Evolutionary conservation across 2,329 filamentous ascomycete genomes (phyloP), one percentile per base, ranked within the genome.

Genomic region (Epichloe brachyelytri): DNA sequence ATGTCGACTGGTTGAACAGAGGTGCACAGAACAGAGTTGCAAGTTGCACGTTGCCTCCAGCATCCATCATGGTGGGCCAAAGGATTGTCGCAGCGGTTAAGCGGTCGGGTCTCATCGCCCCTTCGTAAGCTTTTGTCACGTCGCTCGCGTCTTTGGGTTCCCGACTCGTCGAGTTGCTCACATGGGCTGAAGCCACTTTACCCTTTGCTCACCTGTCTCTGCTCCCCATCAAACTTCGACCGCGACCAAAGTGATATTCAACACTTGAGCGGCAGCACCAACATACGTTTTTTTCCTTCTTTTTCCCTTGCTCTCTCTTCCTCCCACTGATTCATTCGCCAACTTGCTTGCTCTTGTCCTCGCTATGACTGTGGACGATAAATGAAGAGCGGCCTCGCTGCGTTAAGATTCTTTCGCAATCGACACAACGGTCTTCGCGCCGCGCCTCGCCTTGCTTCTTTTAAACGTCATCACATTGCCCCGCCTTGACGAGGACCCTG

Each of bases 311-410:
- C 26, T 6, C 14, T 14, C 45, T 14, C 12, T 17, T 39, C 12
- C 19, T 26, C 19, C 38, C 8, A 4, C 5, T 8, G 26, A 30
- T 48, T 17, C 14, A 15, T 26, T 36, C 38, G 36, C 20, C 39
- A 34, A 39, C 34, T 15, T 41, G 37, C 43, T 17, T 6, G 38
- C 45, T 34, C 33, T 10, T 43, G 45, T 12, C 40, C 38, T 51
- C 50, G 36, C 37, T 47, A 44, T 51, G 50, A 48, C 45, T 36
- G 22, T 22, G 26, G 43, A 19, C 37, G 11, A 17, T 22, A 51
- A 26, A 37, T 48, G 44, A 46, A 36, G 3, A 40, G 37, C 20
- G 37, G 22, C 38, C 26, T 17, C 20, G 46, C 46, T 46, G 44
- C 30, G n/a, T 40, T 17, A 10, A 38, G 10, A 26, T 7, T 40